Base-by-base conservation (phyloP, 148 eudicot species). In the Selenicereus undatus region DNA sequence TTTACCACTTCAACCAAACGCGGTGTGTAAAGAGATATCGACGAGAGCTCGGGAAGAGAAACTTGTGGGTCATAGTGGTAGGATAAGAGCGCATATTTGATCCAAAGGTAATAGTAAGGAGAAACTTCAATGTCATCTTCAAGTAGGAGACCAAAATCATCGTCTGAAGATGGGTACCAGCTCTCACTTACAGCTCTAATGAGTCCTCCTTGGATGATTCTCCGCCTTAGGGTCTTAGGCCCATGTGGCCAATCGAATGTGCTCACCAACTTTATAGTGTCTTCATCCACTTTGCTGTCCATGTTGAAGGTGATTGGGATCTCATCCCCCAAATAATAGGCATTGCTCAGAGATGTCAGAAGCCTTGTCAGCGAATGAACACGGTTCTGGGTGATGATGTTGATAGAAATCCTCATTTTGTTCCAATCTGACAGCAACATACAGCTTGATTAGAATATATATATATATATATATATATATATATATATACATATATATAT, bases 121-220 rank as follows among this genome's bases (percentile, higher is more conserved):
- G 98, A 95, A 69, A 95, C 97, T 77, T 95, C 98, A 0, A 95
- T 95, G 66, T 95, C 97, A 71, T 95, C 99, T 80, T 93, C 97
- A 22, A 93, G 93, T 11, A 95, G 76, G 21, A 95, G 91, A 21
- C 97, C 98, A 14, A 78, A 95, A 77, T 95, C 93, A 68, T 95
- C 91, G 48, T 95, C 99, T 8, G 97, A 92, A 4, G 97, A 75
- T 0, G 99, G 99, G 83, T 95, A 95, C 99, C 99, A 95, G 60
- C 97, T 92, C 80, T 95, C 99, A 69, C 99, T 95, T 3, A 95
- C 99, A 3, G 99, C 99, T 13, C 97, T 91, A 65, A 95, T 93
- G 0, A 95, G 87, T 17, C 99, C 99, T 64, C 99, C 99, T 83
- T 95, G 99, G 89, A 95, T 93, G 88, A 95, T 95, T 45, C 99